Base-by-base conservation (phyloP, 2,329 filamentous ascomycete species). In the Dactylellina parvicollis region DNA sequence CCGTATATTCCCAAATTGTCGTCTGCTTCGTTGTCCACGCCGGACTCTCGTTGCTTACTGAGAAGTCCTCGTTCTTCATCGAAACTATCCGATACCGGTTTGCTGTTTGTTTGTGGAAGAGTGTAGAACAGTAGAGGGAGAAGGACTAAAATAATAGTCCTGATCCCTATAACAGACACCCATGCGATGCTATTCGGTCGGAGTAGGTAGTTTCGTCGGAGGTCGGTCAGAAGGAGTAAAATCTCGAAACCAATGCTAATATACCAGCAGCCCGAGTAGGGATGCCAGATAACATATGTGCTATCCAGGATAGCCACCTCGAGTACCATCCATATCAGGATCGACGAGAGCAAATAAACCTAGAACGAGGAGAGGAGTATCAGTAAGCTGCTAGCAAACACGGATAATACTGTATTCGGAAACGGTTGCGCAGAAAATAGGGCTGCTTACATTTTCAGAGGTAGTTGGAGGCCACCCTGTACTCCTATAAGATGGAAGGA, bases 301-400 rank as follows among this genome's bases (percentile, higher is more conserved):
- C 82, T 81, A 57, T 86, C 85, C 1, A 83, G 80, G 12, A 90
- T 82, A 18, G 83, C 83, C 40, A 85, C 82, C 69, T 87, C 81
- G 76, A 89, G 83, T 12, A 88, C 83, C 2, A 86, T 85, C 79
- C 89, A 91, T n/a, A 87, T 82, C 26, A 91, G 80, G 47, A 88
- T 82, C 61, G 87, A 89, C 0, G 88, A 86, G 24, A 90, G 80
- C 36, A 86, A 81, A 60, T 87, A 86, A 60, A 91, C 78, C 83
- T 83, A 42, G 49, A 59, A 30, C 9, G 36, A 16, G 3, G 9
- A 26, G n/a, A 24, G n/a, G 30, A n/a, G 38, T 62, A 47, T 54
- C 18, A n/a, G 12, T 30, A 20, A 55, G 32, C 20, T 7, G 22
- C 10, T 24, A 14, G 38, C 34, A 30, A 32, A 50, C 16, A 55